Evolutionary conservation across 108 stramenopile genomes (phyloP).

Genomic region (Seminavis robusta): DNA sequence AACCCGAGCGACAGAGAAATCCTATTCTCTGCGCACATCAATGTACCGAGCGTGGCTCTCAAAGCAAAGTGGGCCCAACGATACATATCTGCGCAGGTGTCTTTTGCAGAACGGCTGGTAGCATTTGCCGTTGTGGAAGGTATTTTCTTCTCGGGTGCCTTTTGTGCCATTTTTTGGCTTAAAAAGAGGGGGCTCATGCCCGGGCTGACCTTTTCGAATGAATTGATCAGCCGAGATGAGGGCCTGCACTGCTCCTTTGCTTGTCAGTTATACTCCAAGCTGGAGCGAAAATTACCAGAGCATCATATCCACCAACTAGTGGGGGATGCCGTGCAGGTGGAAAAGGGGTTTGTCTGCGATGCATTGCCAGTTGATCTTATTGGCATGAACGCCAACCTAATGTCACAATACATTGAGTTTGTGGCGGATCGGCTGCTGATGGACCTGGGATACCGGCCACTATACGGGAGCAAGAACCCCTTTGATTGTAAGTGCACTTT

Average conservation of each 20-base stretch:
- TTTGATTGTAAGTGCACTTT: slow-evolving; percentile 74
- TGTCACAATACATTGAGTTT: slow-evolving; percentile 92
- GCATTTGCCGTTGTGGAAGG: slow-evolving; percentile 94
- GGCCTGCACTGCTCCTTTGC: slow-evolving; percentile 96
- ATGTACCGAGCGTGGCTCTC: slow-evolving; percentile 72
- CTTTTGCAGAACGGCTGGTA: slow-evolving; percentile 82
- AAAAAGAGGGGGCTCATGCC: slow-evolving; percentile 93
- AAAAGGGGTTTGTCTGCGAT: slow-evolving; percentile 90
- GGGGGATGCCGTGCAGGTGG: slow-evolving; percentile 82
- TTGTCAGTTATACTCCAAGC: slow-evolving; percentile 93
- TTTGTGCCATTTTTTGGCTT: slow-evolving; percentile 90
- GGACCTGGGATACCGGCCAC: slow-evolving; percentile 72
- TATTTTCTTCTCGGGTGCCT: slow-evolving; percentile 91
- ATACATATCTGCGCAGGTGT: slow-evolving; percentile 68
- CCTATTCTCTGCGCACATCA: slow-evolving; percentile 68
- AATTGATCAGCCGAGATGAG: slow-evolving; percentile 91
- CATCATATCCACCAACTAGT: slow-evolving; percentile 82
- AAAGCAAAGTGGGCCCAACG: slow-evolving; percentile 87
- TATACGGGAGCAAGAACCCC: slow-evolving; percentile 84
- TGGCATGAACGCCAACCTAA: slow-evolving; percentile 88
- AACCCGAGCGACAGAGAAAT: slow-evolving; percentile 62
- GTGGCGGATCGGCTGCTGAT: slow-evolving; percentile 82
- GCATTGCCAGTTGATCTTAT: slow-evolving; percentile 88
- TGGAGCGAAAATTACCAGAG: slow-evolving; percentile 73
- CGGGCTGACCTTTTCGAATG: slow-evolving; percentile 89